These are phyloP conservation scores for Globisporangium solare DNA, from an alignment of 352 stramenopile species.

Conservation along the genomic window DNA sequence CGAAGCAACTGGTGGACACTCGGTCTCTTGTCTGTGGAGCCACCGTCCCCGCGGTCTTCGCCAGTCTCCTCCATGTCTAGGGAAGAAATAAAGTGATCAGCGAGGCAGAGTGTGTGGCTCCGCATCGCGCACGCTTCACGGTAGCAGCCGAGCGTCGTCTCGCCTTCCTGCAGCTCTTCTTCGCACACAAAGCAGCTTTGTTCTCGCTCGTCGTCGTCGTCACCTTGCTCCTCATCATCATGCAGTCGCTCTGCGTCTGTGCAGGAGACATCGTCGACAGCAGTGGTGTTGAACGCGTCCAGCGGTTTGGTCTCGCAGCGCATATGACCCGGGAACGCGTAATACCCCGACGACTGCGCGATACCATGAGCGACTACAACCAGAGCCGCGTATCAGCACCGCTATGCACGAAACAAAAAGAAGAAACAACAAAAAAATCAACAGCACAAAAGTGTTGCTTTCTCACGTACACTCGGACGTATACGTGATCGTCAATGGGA, in stretches of 20 bases:
- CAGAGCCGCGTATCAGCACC: background rate
- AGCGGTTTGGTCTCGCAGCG: constrained; percentile 33
- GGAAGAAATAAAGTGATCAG: constrained; percentile 44
- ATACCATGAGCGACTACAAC: constrained; percentile 25
- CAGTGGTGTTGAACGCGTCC: constrained; percentile 12
- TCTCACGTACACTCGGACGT: constrained; percentile 28
- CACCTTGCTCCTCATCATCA: background rate
- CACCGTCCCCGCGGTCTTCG: constrained; percentile 3
- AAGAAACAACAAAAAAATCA: too few relatives aligned
- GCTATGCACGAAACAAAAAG: too few relatives aligned
- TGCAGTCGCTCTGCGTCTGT: background rate
- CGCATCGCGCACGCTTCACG: constrained; percentile 32
- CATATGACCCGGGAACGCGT: constrained; percentile 27
- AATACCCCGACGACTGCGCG: constrained; percentile 30
- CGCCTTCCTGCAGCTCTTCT: constrained; percentile 6
- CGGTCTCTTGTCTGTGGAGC: background rate
- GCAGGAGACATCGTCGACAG: background rate
- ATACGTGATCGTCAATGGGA: constrained; percentile 52
- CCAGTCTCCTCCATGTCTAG: constrained; percentile 12
- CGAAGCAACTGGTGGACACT: constrained; percentile 4
- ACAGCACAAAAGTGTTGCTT: background rate
- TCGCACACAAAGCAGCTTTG: constrained; percentile 52
- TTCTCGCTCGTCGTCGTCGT: background rate
- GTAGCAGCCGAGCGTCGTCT: constrained; percentile 27
- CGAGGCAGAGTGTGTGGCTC: constrained; percentile 43